phyloP scores from a whole-genome alignment of 306 rosid genomes.

The Prunus kanzakura region DNA sequence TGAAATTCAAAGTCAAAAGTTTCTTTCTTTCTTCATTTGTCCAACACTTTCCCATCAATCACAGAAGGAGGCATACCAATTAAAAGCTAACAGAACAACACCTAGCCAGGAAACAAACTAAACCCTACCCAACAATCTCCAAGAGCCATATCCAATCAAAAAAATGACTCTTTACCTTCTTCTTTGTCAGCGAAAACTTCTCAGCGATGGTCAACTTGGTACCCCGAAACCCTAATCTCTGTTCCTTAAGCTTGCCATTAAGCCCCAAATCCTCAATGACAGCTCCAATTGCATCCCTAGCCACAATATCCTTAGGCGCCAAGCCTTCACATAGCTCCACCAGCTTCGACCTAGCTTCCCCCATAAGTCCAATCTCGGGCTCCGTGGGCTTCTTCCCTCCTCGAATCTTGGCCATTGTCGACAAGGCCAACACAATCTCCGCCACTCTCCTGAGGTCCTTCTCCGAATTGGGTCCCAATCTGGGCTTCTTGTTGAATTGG shows the following conservation, averaged over 20 bases:
- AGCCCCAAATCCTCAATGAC: conserved; percentile 88
- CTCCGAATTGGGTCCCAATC: conserved; percentile 20
- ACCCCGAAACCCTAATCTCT: conserved; percentile 75
- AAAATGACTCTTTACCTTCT: conserved; percentile 51
- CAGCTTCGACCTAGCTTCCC: conserved; percentile 74
- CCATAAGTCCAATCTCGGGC: conserved; percentile 65
- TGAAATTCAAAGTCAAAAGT: neutral
- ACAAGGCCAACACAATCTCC: conserved; percentile 80
- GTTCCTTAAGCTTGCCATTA: conserved; percentile 58
- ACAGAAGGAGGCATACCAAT: neutral
- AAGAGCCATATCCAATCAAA: neutral
- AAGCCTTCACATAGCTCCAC: conserved; percentile 58
- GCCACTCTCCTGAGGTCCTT: conserved; percentile 70
- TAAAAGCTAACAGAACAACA: neutral
- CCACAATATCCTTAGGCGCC: conserved; percentile 80
- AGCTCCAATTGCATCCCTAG: conserved; percentile 59
- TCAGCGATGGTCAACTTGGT: conserved; percentile 74
- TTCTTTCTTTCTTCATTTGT: neutral
- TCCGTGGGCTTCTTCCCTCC: conserved; percentile 66
- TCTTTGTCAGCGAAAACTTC: conserved; percentile 54
- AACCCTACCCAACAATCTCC: conserved; percentile 6
- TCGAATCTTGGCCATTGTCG: conserved; percentile 75
- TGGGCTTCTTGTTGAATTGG: conserved; percentile 52
- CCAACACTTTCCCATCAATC: neutral
- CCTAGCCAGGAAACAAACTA: neutral